Percentiles rank a stretch among this genome's conserved stretches.
Evolutionary conservation across 352 stramenopile genomes (phyloP).

Genomic region (Globisporangium uncinulatum): DNA sequence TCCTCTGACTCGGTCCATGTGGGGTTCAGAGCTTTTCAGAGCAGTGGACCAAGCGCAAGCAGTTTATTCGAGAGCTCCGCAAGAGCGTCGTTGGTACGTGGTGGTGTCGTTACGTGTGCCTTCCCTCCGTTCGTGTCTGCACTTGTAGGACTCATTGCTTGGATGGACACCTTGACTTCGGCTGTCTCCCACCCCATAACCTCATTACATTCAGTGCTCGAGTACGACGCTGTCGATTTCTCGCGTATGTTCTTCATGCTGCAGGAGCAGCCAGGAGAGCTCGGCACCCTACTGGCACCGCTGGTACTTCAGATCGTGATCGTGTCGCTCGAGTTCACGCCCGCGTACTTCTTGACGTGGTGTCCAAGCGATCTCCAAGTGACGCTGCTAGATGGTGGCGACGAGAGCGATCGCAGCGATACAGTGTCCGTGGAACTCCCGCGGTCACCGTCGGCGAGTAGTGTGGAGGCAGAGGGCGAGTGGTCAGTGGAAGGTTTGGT

Average conservation of each 20-base stretch:
- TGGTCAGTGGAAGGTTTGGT: neutral
- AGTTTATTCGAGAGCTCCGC: slow-evolving; percentile 32
- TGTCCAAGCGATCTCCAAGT: slow-evolving; percentile 34
- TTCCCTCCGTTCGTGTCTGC: neutral
- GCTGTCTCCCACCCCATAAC: too few relatives aligned
- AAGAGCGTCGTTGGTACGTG: slow-evolving; percentile 25
- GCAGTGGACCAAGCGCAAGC: slow-evolving; percentile 32
- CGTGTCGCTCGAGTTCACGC: slow-evolving; percentile 30
- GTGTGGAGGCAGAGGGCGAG: too few relatives aligned
- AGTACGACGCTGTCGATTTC: slow-evolving; percentile 46
- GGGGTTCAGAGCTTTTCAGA: slow-evolving; percentile 24
- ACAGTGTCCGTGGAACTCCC: too few relatives aligned
- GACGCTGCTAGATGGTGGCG: slow-evolving; percentile 23
- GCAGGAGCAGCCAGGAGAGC: slow-evolving; percentile 32
- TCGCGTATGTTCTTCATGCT: slow-evolving; percentile 44
- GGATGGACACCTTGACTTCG: too few relatives aligned
- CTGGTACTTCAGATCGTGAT: slow-evolving; percentile 31
- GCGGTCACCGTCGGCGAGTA: too few relatives aligned
- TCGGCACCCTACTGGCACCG: slow-evolving; percentile 2
- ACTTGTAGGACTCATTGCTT: neutral
- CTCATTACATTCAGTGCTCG: slow-evolving; percentile 22
- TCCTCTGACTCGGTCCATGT: neutral
- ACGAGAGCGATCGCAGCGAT: neutral
- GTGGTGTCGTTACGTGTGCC: neutral
- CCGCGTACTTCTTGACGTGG: slow-evolving; percentile 32